These are phyloP conservation scores for Incumbomyces delicatus DNA, from an alignment of 2,329 filamentous ascomycete genomes.

Conservation along the genomic window DNA sequence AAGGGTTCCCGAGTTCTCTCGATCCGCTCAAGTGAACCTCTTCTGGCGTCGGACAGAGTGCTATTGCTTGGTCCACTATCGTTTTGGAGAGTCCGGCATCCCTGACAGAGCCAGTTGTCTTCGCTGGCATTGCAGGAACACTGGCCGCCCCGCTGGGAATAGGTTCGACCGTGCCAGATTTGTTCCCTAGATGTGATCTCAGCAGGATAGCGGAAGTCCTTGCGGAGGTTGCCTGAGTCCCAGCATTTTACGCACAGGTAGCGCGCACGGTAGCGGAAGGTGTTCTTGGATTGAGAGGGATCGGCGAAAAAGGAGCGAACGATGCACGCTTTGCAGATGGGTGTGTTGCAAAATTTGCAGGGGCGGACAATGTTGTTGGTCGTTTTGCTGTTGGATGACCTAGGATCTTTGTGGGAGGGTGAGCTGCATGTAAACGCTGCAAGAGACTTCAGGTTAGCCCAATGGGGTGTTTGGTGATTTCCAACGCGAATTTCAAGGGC, in stretches of 20 bases:
- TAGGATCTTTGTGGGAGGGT: constrained; percentile 13
- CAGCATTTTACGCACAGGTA: constrained; percentile 24
- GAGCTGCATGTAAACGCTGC: constrained; percentile 22
- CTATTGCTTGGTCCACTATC: background rate
- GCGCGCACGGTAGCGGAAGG: constrained; percentile 24
- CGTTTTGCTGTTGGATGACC: constrained; percentile 1
- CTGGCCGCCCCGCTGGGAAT: background rate
- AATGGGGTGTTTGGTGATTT: constrained; percentile 23
- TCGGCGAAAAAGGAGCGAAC: constrained; percentile 23
- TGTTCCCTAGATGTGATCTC: background rate
- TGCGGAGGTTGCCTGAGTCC: constrained; percentile 20
- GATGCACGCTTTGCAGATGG: constrained; percentile 25
- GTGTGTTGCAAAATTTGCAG: constrained; percentile 24
- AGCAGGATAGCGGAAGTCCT: constrained; percentile 15
- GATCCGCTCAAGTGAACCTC: background rate
- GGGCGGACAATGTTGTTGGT: constrained; percentile 17
- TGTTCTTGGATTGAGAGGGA: constrained; percentile 19
- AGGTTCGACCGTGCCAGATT: constrained; percentile 1
- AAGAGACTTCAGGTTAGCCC: constrained; percentile 22
- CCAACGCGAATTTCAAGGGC: constrained; percentile 22
- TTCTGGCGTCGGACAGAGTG: background rate
- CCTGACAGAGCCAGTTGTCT: constrained; percentile 22
- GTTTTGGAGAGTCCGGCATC: constrained; percentile 23
- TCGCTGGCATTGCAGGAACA: constrained; percentile 5
- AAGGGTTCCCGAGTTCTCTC: background rate